phyloP scores from a whole-genome alignment of 2,329 filamentous ascomycete species.

The Phoma herbarum region DNA sequence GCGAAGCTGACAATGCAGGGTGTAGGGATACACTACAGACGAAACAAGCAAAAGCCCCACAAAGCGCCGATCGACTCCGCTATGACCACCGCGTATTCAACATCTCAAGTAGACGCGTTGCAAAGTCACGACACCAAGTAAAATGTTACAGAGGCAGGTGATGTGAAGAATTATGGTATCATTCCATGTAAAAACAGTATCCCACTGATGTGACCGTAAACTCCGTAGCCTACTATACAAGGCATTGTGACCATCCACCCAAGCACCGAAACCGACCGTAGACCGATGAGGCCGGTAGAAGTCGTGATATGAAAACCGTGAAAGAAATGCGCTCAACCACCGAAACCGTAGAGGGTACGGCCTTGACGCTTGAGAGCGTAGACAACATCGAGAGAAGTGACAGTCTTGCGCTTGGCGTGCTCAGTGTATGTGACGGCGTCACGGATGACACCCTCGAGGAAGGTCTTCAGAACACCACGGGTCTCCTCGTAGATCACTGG shows the following conservation, averaged over 20 bases:
- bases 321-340: slow-evolving; percentile 69
- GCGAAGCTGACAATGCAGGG: neutral
- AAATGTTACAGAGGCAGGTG: neutral
- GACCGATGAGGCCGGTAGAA: slow-evolving; percentile 42
- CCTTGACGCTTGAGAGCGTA: slow-evolving; percentile 72
- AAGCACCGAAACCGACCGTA: slow-evolving; percentile 69
- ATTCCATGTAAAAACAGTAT: slow-evolving; percentile 45
- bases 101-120: slow-evolving; percentile 10
- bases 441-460: slow-evolving; percentile 79
- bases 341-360: slow-evolving; percentile 84
- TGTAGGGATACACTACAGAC: neutral
- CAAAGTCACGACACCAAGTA: neutral
- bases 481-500: slow-evolving; percentile 81
- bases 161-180: slow-evolving; percentile 47
- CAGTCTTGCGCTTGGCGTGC: slow-evolving; percentile 83
- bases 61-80: neutral
- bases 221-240: slow-evolving; percentile 49
- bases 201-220: slow-evolving; percentile 44
- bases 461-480: slow-evolving; percentile 78
- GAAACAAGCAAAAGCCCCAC: neutral
- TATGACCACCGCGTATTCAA: slow-evolving; percentile 19
- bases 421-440: slow-evolving; percentile 81
- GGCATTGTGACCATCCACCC: slow-evolving; percentile 45
- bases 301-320: slow-evolving; percentile 50
- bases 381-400: slow-evolving; percentile 73